Evolutionary conservation across 352 stramenopile species (phyloP).

Genomic region (Globisporangium emineosum): DNA sequence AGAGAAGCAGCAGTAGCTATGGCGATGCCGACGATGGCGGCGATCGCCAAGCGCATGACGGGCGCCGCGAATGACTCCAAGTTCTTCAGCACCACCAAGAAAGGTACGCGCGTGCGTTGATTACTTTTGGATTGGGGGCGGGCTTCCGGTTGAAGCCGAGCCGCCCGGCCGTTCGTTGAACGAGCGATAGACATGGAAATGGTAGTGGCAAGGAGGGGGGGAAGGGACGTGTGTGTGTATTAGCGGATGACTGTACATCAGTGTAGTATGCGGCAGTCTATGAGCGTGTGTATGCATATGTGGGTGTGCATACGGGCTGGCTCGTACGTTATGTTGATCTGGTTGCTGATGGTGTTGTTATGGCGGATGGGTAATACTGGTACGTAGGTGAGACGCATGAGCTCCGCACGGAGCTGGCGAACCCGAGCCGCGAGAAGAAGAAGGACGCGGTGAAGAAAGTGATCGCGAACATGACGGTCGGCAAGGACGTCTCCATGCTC

Average conservation of each 20-base stretch:
- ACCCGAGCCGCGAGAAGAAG: constrained; percentile 96
- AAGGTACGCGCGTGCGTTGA: constrained; percentile 44
- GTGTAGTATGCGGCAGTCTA: background rate
- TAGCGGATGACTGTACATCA: background rate
- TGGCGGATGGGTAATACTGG: background rate
- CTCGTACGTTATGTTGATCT: background rate
- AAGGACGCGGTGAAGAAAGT: constrained; percentile 99
- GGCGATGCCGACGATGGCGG: constrained; percentile 86
- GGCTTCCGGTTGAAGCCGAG: background rate
- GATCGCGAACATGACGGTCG: constrained; percentile 99
- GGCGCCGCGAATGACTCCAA: constrained; percentile 94
- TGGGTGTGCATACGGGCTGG: too few species aligned
- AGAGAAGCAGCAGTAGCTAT: constrained; percentile 38
- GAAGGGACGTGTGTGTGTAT: background rate
- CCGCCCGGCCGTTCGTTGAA: background rate
- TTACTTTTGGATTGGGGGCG: background rate
- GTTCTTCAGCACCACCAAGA: constrained; percentile 99
- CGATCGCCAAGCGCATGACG: constrained; percentile 85
- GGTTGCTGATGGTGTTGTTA: background rate
- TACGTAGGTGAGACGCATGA: constrained; percentile 94
- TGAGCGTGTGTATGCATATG: background rate
- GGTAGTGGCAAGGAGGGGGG: background rate
- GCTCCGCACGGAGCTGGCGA: constrained; percentile 96
- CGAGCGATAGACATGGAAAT: background rate
- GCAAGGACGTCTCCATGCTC: constrained; percentile 98